phyloP scores from a whole-genome alignment of 2,329 filamentous ascomycete species.

The Clonostachys chloroleuca region DNA sequence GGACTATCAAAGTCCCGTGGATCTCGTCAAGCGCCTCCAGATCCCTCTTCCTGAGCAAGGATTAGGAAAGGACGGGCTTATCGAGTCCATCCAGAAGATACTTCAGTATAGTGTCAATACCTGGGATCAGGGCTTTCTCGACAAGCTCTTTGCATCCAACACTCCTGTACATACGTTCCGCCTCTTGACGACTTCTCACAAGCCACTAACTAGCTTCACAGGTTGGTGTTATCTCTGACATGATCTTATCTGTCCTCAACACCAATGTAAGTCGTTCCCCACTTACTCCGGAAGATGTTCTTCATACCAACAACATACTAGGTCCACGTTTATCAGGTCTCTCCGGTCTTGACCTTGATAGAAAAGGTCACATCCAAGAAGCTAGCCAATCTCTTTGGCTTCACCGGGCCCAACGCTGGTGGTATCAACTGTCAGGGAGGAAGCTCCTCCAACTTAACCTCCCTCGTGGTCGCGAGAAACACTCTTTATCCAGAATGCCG shows the following conservation, averaged over 20 bases:
- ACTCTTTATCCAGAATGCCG: constrained; percentile 78
- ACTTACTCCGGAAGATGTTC: background rate
- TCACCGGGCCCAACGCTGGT: constrained; percentile 64
- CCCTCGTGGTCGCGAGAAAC: constrained; percentile 84
- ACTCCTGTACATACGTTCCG: constrained; percentile 55
- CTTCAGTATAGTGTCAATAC: constrained; percentile 91
- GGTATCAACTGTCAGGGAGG: constrained; percentile 81
- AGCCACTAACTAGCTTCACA: constrained; percentile 18
- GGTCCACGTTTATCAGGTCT: constrained; percentile 91
- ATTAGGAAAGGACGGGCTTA: constrained; percentile 66
- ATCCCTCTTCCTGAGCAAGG: constrained; percentile 56
- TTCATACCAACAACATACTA: constrained; percentile 17
- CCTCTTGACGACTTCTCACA: background rate
- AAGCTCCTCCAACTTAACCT: constrained; percentile 78
- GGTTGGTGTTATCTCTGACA: constrained; percentile 80
- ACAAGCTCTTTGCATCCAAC: constrained; percentile 90
- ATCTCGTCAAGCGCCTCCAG: constrained; percentile 48
- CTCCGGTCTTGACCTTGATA: constrained; percentile 79
- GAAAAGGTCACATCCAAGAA: constrained; percentile 77
- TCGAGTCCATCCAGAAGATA: constrained; percentile 66
- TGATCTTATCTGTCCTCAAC: constrained; percentile 81
- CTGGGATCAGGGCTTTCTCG: constrained; percentile 96
- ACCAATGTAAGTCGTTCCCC: constrained; percentile 63
- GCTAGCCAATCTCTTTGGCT: constrained; percentile 74
- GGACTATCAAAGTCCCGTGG: constrained; percentile 54